A percentile compares a stretch with the other conserved stretches of the same genome.
phyloP scores from a whole-genome alignment of 2,329 filamentous ascomycete species.

The Pestalotiopsis sp. region DNA sequence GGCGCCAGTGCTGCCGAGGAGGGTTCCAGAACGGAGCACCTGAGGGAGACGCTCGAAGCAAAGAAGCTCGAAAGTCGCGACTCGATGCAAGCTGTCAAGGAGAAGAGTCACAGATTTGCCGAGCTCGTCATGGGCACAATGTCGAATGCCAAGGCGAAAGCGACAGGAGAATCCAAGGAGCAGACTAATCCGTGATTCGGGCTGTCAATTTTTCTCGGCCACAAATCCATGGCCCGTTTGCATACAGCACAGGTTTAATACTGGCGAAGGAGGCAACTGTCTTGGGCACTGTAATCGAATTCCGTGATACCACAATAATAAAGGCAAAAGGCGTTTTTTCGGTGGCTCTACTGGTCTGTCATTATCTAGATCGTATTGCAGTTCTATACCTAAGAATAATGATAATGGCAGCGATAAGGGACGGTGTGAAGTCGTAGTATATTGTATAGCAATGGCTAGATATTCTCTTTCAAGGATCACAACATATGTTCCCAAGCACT shows the following conservation, averaged over 20 bases:
- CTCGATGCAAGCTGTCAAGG: conserved; percentile 23
- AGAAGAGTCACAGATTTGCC: conserved; percentile 30
- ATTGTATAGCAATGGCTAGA: too few species aligned
- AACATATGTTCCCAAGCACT: too few species aligned
- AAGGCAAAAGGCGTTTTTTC: background rate
- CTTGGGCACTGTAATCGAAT: background rate
- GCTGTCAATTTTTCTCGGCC: background rate
- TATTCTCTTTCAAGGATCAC: too few species aligned
- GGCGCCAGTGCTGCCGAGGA: background rate
- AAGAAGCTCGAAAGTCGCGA: conserved; percentile 19
- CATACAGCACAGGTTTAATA: background rate
- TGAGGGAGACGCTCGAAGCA: background rate
- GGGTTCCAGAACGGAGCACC: background rate
- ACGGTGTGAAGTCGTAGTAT: too few species aligned
- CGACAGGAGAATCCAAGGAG: background rate
- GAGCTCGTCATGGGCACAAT: conserved; percentile 33
- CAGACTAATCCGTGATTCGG: background rate
- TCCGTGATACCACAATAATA: background rate
- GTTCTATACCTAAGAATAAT: background rate
- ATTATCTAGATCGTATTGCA: background rate
- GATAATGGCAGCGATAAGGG: too few species aligned
- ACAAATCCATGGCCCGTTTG: background rate
- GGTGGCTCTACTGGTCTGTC: background rate
- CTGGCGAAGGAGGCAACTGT: background rate
- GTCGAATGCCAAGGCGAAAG: conserved; percentile 19